A percentile compares a stretch with the other conserved stretches of the same genome.
Conservation (phyloP, 768 basidiomycete genomes). For the Rubroboletus satanas region DNA sequence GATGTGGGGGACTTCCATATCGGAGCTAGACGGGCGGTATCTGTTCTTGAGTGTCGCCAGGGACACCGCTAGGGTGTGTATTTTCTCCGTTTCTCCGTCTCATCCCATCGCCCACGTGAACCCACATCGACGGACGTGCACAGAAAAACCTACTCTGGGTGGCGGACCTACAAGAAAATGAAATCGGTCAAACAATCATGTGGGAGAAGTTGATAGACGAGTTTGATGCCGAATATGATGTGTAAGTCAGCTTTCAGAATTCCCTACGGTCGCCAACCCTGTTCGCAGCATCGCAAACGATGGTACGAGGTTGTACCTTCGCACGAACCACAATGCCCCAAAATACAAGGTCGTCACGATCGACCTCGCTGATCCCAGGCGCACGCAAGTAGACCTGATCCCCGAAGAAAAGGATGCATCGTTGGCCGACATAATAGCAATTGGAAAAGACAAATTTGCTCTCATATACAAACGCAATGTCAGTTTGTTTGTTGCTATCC, state of each 20-base stretch:
- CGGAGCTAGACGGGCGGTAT: conserved; percentile 64
- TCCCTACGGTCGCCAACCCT: background rate
- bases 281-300: conserved; percentile 57
- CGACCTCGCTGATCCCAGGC: conserved; percentile 50
- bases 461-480: conserved; percentile 72
- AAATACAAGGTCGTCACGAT: conserved; percentile 63
- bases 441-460: conserved; percentile 55
- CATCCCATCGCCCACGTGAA: background rate
- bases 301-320: conserved; percentile 56
- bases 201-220: conserved; percentile 70
- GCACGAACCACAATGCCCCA: conserved; percentile 64
- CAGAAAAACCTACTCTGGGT: conserved; percentile 78
- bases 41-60: conserved; percentile 49
- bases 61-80: conserved; percentile 61
- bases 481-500: conserved; percentile 21
- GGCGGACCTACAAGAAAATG: conserved; percentile 55
- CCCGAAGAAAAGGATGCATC: conserved; percentile 64
- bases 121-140: background rate
- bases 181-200: conserved; percentile 59
- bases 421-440: conserved; percentile 45
- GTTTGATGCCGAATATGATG: conserved; percentile 62
- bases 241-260: conserved; percentile 41
- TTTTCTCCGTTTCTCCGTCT: background rate
- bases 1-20: conserved; percentile 55
- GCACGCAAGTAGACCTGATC: conserved; percentile 55